phyloP scores from a whole-genome alignment of 257 asterid genomes.

The Apocynum venetum region DNA sequence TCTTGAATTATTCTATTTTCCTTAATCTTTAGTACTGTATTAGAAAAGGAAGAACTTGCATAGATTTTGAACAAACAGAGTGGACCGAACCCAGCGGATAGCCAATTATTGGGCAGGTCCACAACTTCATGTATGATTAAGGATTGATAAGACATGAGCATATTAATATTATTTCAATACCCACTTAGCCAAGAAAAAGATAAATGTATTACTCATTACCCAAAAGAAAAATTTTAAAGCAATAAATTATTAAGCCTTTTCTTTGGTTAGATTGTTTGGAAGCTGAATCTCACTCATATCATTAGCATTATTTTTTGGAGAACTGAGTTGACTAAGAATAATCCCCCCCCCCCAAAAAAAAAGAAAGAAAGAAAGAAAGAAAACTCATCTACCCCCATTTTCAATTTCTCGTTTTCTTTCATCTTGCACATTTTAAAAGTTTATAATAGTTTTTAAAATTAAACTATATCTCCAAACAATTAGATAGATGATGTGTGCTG shows the following conservation, averaged over 20 bases:
- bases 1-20: too few relatives aligned
- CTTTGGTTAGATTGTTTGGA: neutral
- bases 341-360: too few relatives aligned
- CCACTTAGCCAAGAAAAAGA: neutral
- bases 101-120: conserved; percentile 15
- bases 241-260: neutral
- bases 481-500: too few relatives aligned
- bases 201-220: neutral
- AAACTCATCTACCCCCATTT: too few relatives aligned
- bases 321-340: neutral
- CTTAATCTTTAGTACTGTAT: too few relatives aligned
- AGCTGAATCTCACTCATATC: neutral
- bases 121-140: neutral
- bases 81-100: neutral
- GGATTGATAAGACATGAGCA: neutral
- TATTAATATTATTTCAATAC: neutral
- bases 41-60: neutral
- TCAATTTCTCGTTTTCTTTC: too few relatives aligned
- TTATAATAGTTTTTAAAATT: too few relatives aligned
- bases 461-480: too few relatives aligned
- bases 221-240: neutral
- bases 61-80: neutral
- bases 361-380: too few relatives aligned
- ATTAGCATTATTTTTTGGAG: neutral
- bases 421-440: too few relatives aligned